Conservation (phyloP, 2,329 filamentous ascomycete genomes). For the Trichoderma oligosporum region DNA sequence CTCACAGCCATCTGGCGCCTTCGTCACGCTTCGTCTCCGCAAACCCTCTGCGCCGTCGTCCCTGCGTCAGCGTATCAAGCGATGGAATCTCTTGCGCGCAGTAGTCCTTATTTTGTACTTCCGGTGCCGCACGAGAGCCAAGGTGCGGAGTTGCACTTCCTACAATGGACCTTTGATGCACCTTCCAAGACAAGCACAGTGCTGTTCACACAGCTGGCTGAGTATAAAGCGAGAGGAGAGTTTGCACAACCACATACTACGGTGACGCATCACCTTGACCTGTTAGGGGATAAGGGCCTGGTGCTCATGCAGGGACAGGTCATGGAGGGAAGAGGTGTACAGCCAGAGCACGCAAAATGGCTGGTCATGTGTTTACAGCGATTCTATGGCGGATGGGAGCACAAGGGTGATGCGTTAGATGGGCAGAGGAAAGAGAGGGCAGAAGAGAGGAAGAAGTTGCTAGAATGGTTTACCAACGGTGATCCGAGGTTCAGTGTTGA, state of each 20-base stretch:
- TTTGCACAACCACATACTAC: conserved; percentile 91
- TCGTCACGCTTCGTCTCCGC: conserved; percentile 68
- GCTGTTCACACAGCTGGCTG: conserved; percentile 89
- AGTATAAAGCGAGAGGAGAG: conserved; percentile 87
- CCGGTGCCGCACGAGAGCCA: conserved; percentile 67
- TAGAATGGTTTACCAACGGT: conserved; percentile 78
- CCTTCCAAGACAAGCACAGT: conserved; percentile 64
- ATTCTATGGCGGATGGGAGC: conserved; percentile 74
- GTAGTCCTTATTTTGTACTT: conserved; percentile 84
- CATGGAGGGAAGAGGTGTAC: conserved; percentile 70
- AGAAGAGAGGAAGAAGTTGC: conserved; percentile 61
- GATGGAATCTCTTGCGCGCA: conserved; percentile 67
- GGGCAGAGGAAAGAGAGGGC: conserved; percentile 51
- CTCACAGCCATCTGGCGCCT: conserved; percentile 88
- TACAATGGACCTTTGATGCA: conserved; percentile 90
- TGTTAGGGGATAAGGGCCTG: conserved; percentile 68
- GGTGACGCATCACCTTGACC: conserved; percentile 83
- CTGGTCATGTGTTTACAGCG: conserved; percentile 88
- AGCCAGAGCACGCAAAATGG: conserved; percentile 79
- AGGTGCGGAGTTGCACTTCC: conserved; percentile 89
- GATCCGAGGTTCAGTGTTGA: conserved; percentile 79
- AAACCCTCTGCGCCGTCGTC: conserved; percentile 80
- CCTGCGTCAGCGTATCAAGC: conserved; percentile 67
- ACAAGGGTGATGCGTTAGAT: conserved; percentile 34
- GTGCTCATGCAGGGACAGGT: conserved; percentile 85